Evolutionary conservation across 2,329 filamentous ascomycete genomes (phyloP).

Genomic region (Fusarium sp.): DNA sequence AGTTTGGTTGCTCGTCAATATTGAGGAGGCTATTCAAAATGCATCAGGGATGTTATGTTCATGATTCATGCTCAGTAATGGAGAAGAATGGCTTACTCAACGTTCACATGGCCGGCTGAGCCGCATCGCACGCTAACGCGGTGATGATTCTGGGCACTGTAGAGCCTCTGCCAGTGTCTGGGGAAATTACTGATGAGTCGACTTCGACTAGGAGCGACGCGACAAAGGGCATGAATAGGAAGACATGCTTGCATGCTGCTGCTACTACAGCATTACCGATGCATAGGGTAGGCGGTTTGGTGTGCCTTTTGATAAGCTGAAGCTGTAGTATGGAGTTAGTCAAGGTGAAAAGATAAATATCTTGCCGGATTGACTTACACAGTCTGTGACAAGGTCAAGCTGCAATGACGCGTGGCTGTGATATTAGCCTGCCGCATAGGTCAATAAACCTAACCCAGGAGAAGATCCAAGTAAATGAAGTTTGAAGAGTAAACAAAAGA

Average conservation of each 20-base stretch:
- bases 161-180: slow-evolving; percentile 24
- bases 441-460: neutral
- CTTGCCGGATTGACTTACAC: slow-evolving; percentile 16
- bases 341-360: neutral
- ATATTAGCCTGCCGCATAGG: neutral
- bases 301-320: neutral
- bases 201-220: slow-evolving; percentile 24
- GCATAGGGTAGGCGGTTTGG: neutral
- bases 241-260: slow-evolving; percentile 46
- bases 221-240: slow-evolving; percentile 30
- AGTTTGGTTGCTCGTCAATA: slow-evolving; percentile 52
- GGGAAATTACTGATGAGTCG: slow-evolving; percentile 3
- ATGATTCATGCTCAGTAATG: neutral
- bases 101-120: slow-evolving; percentile 63
- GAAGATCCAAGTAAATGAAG: rapidly evolving
- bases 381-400: neutral
- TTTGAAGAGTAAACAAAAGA: neutral
- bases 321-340: neutral
- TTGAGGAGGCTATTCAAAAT: slow-evolving; percentile 62
- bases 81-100: slow-evolving; percentile 61
- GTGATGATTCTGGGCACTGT: slow-evolving; percentile 51
- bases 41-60: slow-evolving; percentile 34
- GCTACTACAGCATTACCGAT: slow-evolving; percentile 30
- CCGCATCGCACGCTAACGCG: slow-evolving; percentile 62
- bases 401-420: neutral